These are phyloP conservation scores for Epithemia pelagica DNA, from an alignment of 108 stramenopile genomes.

Conservation along the genomic window DNA sequence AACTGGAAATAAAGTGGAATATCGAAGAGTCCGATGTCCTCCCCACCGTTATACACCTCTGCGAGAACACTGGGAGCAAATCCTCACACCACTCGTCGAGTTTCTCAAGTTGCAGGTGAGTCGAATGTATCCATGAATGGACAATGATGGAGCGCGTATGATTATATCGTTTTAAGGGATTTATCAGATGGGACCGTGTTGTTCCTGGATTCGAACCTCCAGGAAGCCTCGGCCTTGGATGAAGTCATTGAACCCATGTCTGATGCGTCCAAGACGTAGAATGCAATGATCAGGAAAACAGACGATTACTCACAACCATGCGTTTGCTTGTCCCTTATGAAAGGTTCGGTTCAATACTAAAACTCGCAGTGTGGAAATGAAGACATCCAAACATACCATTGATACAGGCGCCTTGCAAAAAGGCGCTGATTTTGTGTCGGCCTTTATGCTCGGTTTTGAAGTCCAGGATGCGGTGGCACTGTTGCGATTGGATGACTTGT, in stretches of 20 bases:
- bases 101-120: conserved; percentile 91
- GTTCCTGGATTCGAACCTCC: conserved; percentile 58
- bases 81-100: conserved; percentile 90
- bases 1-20: conserved; percentile 68
- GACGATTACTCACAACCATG: background rate
- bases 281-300: too few relatives aligned
- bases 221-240: conserved; percentile 47
- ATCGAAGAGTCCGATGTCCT: conserved; percentile 92
- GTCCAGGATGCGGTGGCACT: conserved; percentile 97
- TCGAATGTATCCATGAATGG: conserved; percentile 1
- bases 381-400: conserved; percentile 85
- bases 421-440: conserved; percentile 94
- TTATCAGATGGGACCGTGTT: conserved; percentile 30
- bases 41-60: conserved; percentile 94
- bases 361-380: conserved; percentile 94
- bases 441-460: conserved; percentile 98
- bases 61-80: conserved; percentile 85
- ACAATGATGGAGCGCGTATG: conserved; percentile 11
- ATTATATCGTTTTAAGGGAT: conserved; percentile 19
- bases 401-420: conserved; percentile 91
- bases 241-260: conserved; percentile 42
- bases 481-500: conserved; percentile 96
- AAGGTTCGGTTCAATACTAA: conserved; percentile 96
- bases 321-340: background rate
- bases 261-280: too few relatives aligned